These are phyloP conservation scores for Penicillium waksmanii DNA, from an alignment of 495 filamentous ascomycete species.

Conservation along the genomic window DNA sequence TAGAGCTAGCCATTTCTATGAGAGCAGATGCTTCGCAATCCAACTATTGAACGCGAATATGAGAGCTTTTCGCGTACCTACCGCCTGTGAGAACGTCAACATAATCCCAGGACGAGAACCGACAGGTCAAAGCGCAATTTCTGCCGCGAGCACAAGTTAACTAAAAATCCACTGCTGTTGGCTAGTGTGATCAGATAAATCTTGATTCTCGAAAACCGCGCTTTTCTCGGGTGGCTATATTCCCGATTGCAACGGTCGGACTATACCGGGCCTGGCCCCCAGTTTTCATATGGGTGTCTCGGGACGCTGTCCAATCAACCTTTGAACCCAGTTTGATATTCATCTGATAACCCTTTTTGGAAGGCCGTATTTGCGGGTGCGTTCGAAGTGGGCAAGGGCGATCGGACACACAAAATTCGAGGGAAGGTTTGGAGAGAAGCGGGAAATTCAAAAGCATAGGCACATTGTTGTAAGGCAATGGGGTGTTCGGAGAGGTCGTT, in stretches of 20 bases:
- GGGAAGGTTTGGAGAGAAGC: background rate
- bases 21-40: background rate
- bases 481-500: background rate
- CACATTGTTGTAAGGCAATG: too few species aligned
- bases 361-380: background rate
- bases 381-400: background rate
- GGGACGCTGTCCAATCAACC: background rate
- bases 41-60: background rate
- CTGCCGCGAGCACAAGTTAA: too few species aligned
- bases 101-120: too few species aligned
- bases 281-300: conserved; percentile 3
- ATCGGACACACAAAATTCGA: background rate
- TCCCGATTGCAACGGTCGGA: conserved; percentile 1
- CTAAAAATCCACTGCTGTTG: too few species aligned
- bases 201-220: background rate
- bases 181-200: conserved; percentile 5
- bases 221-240: background rate
- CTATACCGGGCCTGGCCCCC: background rate
- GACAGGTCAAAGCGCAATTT: too few species aligned
- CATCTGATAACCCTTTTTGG: conserved; percentile 8
- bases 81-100: too few species aligned
- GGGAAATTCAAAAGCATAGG: background rate
- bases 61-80: background rate
- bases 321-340: background rate
- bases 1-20: background rate